Conservation (phyloP, 1,284 basidiomycete genomes). For the Sporisorium scitamineum region DNA sequence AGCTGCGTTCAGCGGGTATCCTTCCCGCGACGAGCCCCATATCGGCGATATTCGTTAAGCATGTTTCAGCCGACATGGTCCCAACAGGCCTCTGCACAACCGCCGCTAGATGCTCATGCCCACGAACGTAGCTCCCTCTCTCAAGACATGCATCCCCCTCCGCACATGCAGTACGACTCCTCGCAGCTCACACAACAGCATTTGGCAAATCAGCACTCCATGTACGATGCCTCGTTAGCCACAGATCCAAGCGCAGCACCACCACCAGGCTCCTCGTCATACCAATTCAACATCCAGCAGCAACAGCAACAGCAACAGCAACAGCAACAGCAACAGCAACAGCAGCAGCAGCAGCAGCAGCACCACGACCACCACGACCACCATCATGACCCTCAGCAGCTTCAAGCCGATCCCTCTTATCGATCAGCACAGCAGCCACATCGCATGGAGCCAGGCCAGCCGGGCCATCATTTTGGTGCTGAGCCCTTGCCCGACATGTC, state of each 20-base stretch:
- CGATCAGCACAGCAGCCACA: neutral
- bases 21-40: neutral
- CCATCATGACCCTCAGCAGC: neutral
- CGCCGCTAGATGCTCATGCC: constrained; percentile 13
- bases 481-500: neutral
- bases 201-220: constrained; percentile 4
- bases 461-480: neutral
- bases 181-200: constrained; percentile 9
- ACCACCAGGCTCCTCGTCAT: constrained; percentile 15
- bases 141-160: constrained; percentile 14
- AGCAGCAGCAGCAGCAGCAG: neutral
- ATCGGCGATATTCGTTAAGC: constrained; percentile 2
- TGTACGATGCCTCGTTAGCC: constrained; percentile 19
- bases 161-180: constrained; percentile 16
- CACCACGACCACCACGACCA: constrained; percentile 14
- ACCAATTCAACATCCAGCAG: constrained; percentile 19
- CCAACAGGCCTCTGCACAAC: constrained; percentile 28
- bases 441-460: constrained; percentile 4
- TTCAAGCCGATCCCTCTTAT: constrained; percentile 5
- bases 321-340: constrained; percentile 12
- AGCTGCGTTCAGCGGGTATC: too few relatives aligned
- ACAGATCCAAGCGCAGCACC: constrained; percentile 10
- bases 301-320: constrained; percentile 12
- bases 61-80: constrained; percentile 52
- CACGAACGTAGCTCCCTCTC: constrained; percentile 5